Evolutionary conservation across 768 basidiomycete genomes (phyloP).

Genomic region (Kondoa subrosea): DNA sequence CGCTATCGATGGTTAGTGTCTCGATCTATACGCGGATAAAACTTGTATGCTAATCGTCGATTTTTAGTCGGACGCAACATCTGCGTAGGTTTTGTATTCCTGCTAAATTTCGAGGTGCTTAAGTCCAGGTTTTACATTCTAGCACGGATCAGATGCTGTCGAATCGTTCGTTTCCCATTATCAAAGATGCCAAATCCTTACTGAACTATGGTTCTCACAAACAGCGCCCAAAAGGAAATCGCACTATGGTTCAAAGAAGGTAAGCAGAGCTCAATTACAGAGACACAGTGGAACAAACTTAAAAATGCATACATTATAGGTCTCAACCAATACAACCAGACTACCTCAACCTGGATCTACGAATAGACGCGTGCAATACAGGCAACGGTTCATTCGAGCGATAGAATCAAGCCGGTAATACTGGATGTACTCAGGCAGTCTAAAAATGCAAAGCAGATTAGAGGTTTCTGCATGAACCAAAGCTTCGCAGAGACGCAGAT

Average conservation of each 20-base stretch:
- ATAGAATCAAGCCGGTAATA: no score
- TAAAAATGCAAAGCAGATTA: no score
- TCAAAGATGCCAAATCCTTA: neutral
- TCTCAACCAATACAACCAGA: constrained; percentile 47
- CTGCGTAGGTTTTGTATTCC: constrained; percentile 19
- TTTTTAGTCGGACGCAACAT: constrained; percentile 84
- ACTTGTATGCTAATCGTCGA: constrained; percentile 49
- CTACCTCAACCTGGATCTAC: constrained; percentile 56
- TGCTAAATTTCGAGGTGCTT: no score
- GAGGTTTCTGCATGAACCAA: no score
- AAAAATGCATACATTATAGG: neutral
- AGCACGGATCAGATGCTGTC: neutral
- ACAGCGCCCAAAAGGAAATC: constrained; percentile 77
- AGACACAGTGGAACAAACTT: neutral
- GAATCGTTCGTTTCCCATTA: neutral
- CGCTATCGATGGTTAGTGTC: constrained; percentile 56
- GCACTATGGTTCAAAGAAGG: constrained; percentile 88
- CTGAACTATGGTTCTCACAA: constrained; percentile 33
- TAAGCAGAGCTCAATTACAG: constrained; percentile 29
- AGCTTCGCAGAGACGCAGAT: no score
- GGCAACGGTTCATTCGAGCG: no score
- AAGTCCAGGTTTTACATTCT: neutral
- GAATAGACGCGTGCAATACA: constrained; percentile 39
- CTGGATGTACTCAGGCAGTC: no score
- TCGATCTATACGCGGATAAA: constrained; percentile 48